Evolutionary conservation across 306 rosid species (phyloP), one percentile per base, ranked within the genome.

Genomic region (Ammopiptanthus mongolicus): DNA sequence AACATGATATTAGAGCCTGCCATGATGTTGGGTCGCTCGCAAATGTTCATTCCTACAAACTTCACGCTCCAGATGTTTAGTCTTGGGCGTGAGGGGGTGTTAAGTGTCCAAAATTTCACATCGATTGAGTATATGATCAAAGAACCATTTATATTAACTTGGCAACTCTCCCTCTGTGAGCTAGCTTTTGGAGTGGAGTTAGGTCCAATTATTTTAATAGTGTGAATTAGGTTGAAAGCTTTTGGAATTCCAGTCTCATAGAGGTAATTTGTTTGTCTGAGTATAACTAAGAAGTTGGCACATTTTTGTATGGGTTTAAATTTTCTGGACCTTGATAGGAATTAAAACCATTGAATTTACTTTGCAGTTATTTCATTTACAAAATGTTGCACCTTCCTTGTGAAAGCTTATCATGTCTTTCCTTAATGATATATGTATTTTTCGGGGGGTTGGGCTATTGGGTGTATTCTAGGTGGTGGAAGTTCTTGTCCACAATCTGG

Each of bases 391-490:
- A 53, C 64, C 57, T 60, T 66, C 42, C 22, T 44, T 41, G 34
- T 13, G 23, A 63, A 47, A 50, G 66, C 57, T 74, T 36, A 1
- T 76, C 25, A 61, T 61, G 33, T 59, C 8, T 65, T 80, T 42
- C 65, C 71, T 73, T 73, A 46, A 59, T 76, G 60, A 60, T 61
- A 13, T 65, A 11, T 67, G 14, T n/a, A 12, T 63, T 46, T 66
- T 59, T 21, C 3, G 14, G 67, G 75, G 71, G 74, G 10, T 18
- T 46, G 73, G 78, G 78, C 39, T 70, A 69, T 65, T 37, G 67
- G 74, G 4, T 80, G 47, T 73, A 39, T 67, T 68, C 25, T 75
- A 96, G 99, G 99, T 88, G 77, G 78, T 96, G 48, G 99, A 92
- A 66, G 83, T 88, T 65, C 88, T 96, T 68, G 90, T 84, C 23